Evolutionary conservation across 495 filamentous ascomycete genomes (phyloP), one percentile per base, ranked within the genome.

Genomic region (Friedmanniomyces simplex): DNA sequence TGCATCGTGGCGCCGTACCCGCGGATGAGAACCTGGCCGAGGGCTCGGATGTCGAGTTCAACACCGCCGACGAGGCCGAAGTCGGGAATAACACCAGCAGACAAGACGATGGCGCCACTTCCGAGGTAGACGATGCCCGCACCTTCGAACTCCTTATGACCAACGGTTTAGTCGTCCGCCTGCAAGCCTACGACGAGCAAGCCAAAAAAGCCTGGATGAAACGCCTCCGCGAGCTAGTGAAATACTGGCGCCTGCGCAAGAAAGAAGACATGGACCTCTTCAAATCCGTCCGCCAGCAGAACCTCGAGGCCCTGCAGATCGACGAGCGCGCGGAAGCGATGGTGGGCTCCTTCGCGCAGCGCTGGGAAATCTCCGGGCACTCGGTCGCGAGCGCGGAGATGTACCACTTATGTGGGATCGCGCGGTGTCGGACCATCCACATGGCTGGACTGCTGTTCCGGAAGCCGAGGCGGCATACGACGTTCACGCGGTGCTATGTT

Each of bases 271-370:
- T 80, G 42, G 69, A 66, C 1, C 74, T 83, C 43, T 72, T 81
- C 43, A 81, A 82, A 57, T 68, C 65, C 22, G 76, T 81, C 2
- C 78, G 84, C 6, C 68, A 73, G 47, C 70, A 70, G n/a, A 89
- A 89, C 52, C 72, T 87, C 22, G 69, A 77, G n/a, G 66, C 77
- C 16, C 70, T 88, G 37, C 76, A 78, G 46, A 83, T 88, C 50
- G 85, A 88, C 59, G 85, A 88, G 63, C 79, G 84, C 56, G 76
- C 79, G 64, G 85, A 89, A 67, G 82, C 85, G 1, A 67, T 77
- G 32, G 66, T 89, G 20, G 85, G 85, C 12, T 83, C 86, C 61
- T 85, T 81, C 63, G 84, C 81, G 0, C 69, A 73, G 45, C 88
- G 88, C 59, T 89, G 85, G 85, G 85, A 89, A 65, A 83, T 89